A percentile compares a stretch with the other conserved stretches of the same genome.
phyloP scores from a whole-genome alignment of 208 protist genomes.

The Acanthamoeba rhysodes region DNA sequence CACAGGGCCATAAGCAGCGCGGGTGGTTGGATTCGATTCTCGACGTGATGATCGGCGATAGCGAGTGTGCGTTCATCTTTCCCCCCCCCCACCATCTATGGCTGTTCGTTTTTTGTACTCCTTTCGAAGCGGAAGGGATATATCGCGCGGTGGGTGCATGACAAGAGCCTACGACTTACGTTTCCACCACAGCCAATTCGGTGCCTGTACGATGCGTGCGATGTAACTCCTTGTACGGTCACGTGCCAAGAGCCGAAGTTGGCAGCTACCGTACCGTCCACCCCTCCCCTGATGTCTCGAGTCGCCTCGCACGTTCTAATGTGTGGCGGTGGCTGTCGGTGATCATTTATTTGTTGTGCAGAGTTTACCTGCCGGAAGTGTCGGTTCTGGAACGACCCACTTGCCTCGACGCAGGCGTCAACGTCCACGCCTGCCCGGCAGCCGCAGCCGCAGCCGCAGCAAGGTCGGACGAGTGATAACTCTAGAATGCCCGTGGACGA shows the following conservation, averaged over 20 bases:
- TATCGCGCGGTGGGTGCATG: too few species aligned
- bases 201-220: neutral
- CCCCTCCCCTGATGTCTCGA: neutral
- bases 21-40: conserved; percentile 30
- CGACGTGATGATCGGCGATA: conserved; percentile 22
- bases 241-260: conserved; percentile 34
- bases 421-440: too few species aligned
- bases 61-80: neutral
- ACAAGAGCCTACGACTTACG: too few species aligned
- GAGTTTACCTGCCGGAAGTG: conserved; percentile 51
- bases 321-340: neutral
- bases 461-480: neutral
- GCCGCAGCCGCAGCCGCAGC: neutral
- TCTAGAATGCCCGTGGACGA: neutral
- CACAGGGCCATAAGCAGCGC: neutral
- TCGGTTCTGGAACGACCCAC: conserved; percentile 48
- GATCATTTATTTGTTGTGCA: neutral
- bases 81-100: neutral
- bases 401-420: neutral
- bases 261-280: conserved; percentile 34
- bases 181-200: neutral
- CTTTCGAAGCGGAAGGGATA: too few species aligned
- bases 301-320: neutral
- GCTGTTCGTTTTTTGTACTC: neutral
- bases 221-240: conserved; percentile 61